Base-by-base conservation (phyloP, 2,329 filamentous ascomycete species). In the Chrysoporthe deuterocubensis region DNA sequence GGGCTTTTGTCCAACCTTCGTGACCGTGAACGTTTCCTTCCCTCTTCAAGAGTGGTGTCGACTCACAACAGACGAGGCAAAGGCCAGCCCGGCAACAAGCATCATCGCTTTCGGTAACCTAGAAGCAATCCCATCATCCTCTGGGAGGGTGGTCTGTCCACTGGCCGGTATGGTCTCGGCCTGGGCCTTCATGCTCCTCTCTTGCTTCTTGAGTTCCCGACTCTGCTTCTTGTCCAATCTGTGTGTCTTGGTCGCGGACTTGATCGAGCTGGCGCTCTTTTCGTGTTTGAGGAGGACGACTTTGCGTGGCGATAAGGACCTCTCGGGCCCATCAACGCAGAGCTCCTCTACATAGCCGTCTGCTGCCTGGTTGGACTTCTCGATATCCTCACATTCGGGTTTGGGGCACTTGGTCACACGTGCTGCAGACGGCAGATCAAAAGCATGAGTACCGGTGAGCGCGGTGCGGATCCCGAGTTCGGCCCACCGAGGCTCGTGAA, bases 391-490 rank as follows among this genome's bases (percentile, higher is more conserved):
- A 13, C 21, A 34, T 26, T 44, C 44, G 34, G 21, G 18, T 18
- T 56, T 13, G 16, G 40, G 40, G 37, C 48, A 18, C 16, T 21
- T 52, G 57, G 46, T 52, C 14, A 26, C 54, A 5, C 60, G 37
- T 7, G 54, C 54, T 11, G 57, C 54, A 2, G 67, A 40, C 60
- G 62, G 57, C 14, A 21, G 46, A 37, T 70, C 67, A 59, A 74
- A 73, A 0, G 73, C 72, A 1, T 72, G 72, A 18, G 72, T 68
- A 2, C 74, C 74, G 1, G 73, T 74, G 52, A 78, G 70, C 3
- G 76, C 75, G 14, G 73, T 72, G 16, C 75, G 74, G 32, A 79
- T 68, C 1, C 74, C 75, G 40, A 76, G 64, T 14, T 73, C 72
- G 8, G 71, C 69, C n/a, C 72, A 70, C 9, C 69, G 71, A 7